Conservation (phyloP, 257 asterid species). For the Solanum rostratum region DNA sequence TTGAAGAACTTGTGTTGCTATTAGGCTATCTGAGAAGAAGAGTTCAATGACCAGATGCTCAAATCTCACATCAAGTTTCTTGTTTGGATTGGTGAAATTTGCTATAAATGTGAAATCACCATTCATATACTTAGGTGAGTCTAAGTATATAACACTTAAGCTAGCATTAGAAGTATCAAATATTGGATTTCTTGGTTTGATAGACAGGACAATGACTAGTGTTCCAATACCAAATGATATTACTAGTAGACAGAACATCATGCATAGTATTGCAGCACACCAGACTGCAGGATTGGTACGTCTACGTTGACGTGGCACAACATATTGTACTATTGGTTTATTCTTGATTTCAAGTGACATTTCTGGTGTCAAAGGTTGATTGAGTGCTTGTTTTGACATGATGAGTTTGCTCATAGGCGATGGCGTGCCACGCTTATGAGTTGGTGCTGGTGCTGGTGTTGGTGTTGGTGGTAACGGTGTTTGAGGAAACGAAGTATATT, state of each 20-base stretch:
- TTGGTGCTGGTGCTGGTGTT: slow-evolving; percentile 8
- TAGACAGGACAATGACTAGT: slow-evolving; percentile 33
- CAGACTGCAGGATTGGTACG: slow-evolving; percentile 59
- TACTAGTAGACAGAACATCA: slow-evolving; percentile 55
- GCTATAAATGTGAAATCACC: slow-evolving; percentile 55
- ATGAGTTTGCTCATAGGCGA: slow-evolving; percentile 29
- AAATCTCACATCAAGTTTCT: slow-evolving; percentile 45
- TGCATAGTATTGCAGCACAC: slow-evolving; percentile 56
- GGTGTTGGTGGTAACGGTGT: slow-evolving; percentile 26
- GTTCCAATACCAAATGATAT: slow-evolving; percentile 62
- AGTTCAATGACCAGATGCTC: slow-evolving; percentile 58
- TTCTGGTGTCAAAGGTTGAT: slow-evolving; percentile 21
- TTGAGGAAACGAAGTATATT: slow-evolving; percentile 15
- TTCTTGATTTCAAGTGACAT: slow-evolving; percentile 19
- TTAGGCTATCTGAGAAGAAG: slow-evolving; percentile 31
- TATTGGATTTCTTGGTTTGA: slow-evolving; percentile 54
- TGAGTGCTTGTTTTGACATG: slow-evolving; percentile 20
- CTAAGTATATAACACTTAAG: slow-evolving; percentile 34
- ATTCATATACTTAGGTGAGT: slow-evolving; percentile 36
- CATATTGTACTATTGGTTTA: slow-evolving; percentile 32
- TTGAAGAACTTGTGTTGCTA: slow-evolving; percentile 42
- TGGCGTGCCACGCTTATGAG: slow-evolving; percentile 17
- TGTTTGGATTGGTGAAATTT: slow-evolving; percentile 76
- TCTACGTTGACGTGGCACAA: slow-evolving; percentile 26
- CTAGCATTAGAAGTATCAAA: slow-evolving; percentile 66